These are phyloP conservation scores for Aeminium ludgeri DNA, from an alignment of 495 filamentous ascomycete genomes.

Conservation along the genomic window DNA sequence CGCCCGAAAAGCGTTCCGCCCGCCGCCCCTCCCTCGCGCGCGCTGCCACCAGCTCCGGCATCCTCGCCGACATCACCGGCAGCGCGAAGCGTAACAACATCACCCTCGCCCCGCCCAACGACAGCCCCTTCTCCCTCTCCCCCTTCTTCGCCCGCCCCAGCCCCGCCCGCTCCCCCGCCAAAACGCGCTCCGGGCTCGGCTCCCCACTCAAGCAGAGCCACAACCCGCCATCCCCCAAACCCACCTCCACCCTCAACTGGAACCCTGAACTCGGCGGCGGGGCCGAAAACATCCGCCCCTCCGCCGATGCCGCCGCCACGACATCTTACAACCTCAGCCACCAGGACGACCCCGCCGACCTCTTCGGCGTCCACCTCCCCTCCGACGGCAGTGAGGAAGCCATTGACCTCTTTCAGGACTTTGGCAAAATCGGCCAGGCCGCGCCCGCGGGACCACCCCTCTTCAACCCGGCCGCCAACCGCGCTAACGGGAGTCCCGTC, in stretches of 20 bases:
- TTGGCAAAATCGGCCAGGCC: slow-evolving; percentile 60
- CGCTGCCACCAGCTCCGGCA: slow-evolving; percentile 36
- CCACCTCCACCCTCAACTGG: slow-evolving; percentile 10
- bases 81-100: slow-evolving; percentile 13
- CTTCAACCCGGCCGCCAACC: neutral
- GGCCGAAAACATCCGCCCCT: slow-evolving; percentile 14
- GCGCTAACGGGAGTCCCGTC: slow-evolving; percentile 11
- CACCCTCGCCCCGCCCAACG: slow-evolving; percentile 5
- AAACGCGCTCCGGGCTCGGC: too few species aligned
- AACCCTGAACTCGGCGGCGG: slow-evolving; percentile 6
- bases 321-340: too few species aligned
- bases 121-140: slow-evolving; percentile 10
- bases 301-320: slow-evolving; percentile 33
- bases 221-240: slow-evolving; percentile 16
- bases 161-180: slow-evolving; percentile 10
- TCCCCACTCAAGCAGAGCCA: slow-evolving; percentile 18
- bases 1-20: slow-evolving; percentile 57
- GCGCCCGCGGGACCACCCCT: too few species aligned
- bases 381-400: slow-evolving; percentile 40
- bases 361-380: slow-evolving; percentile 43
- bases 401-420: slow-evolving; percentile 74
- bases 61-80: slow-evolving; percentile 51
- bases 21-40: slow-evolving; percentile 46
- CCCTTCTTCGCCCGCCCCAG: slow-evolving; percentile 22
- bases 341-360: slow-evolving; percentile 36